These are phyloP conservation scores for Candida silvatica DNA, from an alignment of 805 yeast genomes.

Conservation along the genomic window DNA sequence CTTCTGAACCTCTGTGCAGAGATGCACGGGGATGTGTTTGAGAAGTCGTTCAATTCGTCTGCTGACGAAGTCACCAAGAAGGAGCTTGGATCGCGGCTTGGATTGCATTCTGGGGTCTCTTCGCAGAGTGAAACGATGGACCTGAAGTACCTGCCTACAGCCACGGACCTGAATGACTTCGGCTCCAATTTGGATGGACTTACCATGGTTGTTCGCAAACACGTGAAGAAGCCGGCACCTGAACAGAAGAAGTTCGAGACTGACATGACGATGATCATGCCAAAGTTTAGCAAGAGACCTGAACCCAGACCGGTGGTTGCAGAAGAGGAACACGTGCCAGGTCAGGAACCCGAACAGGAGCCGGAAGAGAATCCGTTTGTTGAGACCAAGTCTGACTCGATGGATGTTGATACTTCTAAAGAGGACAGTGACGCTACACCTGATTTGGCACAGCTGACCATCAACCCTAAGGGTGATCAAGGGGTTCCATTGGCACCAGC, in stretches of 20 bases:
- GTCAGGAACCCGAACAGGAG: not conserved
- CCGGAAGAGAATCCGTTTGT: not conserved
- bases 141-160: constrained; percentile 4
- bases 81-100: constrained; percentile 6
- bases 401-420: not conserved
- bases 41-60: constrained; percentile 10
- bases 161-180: constrained; percentile 6
- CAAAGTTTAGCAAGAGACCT: constrained; percentile 9
- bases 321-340: not conserved
- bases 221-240: constrained; percentile 5
- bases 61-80: constrained; percentile 7
- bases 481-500: no score
- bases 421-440: not conserved
- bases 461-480: no score
- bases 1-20: constrained; percentile 9
- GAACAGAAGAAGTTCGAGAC: constrained; percentile 10
- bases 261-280: constrained; percentile 32
- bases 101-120: constrained; percentile 2
- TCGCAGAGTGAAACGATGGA: constrained; percentile 4
- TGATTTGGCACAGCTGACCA: not conserved
- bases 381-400: not conserved
- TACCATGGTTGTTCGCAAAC: constrained; percentile 20
- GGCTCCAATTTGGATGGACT: constrained; percentile 18
- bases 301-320: not conserved
- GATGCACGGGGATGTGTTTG: constrained; percentile 9